Base-by-base conservation (phyloP, 148 eudicot species). In the Silene latifolia region DNA sequence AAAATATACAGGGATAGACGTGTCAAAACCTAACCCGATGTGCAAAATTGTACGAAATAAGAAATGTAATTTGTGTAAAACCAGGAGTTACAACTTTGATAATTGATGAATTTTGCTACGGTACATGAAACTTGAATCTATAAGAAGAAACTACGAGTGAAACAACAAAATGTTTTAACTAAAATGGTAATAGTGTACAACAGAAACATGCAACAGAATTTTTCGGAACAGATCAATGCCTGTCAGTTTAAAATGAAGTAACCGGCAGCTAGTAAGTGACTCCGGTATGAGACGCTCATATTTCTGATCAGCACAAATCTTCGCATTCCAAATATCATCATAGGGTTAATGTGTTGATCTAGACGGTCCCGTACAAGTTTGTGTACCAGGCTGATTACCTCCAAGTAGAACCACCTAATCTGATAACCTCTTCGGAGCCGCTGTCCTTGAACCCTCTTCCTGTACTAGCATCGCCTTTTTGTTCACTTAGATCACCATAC, bases 381-480 rank as follows among this genome's bases (percentile, higher is more conserved):
- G 4, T 48, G 54, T 48, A 3, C n/a, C 70, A 56, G 39, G 75
- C 47, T 35, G 67, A 72, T 53, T 81, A 92, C 86, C 79, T 90
- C 98, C 98, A 93, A 1, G 85, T 71, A 23, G 98, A 87, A 59
- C 96, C 96, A 60, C 98, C 98, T 74, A 93, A 87, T 75, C 93
- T 83, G 74, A 93, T 86, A 70, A 93, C 96, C 87, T 90, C 93
- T 70, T 93, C 93, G 0, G 88, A 70, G 18, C 92, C 84, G 63
- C 86, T 84, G 19, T 85, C 85, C 83, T 87, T 82, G 76, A 78
- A 82, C 65, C 61, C 82, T 74, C 81, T 80, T 42, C 76, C 87
- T 2, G 59, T 67, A 71, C 78, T 81, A 9, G 76, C 84, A 48
- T 82, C 87, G 15, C 83, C 85, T 80, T 87, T 88, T 73, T 82